Conservation (phyloP, 2,329 filamentous ascomycete species). For the Diaporthe velutina region DNA sequence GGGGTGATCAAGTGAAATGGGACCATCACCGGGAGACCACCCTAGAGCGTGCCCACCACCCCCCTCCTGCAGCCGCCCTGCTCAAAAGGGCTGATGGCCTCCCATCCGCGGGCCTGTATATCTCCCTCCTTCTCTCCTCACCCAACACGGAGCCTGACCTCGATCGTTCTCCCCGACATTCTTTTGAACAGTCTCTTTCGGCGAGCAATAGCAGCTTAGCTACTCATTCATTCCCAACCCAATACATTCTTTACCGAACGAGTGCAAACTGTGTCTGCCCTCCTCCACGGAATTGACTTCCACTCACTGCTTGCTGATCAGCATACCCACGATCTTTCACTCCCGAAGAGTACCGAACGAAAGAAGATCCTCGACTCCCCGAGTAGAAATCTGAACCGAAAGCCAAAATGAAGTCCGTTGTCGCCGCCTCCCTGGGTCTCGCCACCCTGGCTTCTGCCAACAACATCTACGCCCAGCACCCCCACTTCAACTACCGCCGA, state of each 20-base stretch:
- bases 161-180: conserved; percentile 40
- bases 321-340: conserved; percentile 38
- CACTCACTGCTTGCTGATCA: conserved; percentile 44
- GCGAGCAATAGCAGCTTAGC: conserved; percentile 38
- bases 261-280: conserved; percentile 48
- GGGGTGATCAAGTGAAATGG: conserved; percentile 39
- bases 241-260: conserved; percentile 46
- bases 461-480: conserved; percentile 54
- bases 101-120: conserved; percentile 35
- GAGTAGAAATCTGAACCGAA: conserved; percentile 40
- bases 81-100: conserved; percentile 39
- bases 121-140: conserved; percentile 37
- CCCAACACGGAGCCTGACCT: conserved; percentile 38
- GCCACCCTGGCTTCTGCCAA: conserved; percentile 57
- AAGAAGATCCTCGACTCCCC: conserved; percentile 36
- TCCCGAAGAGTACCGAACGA: conserved; percentile 40
- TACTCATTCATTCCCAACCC: conserved; percentile 43
- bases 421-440: conserved; percentile 56
- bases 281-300: conserved; percentile 49
- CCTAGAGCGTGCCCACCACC: conserved; percentile 23
- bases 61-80: conserved; percentile 36
- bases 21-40: conserved; percentile 30
- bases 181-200: conserved; percentile 40
- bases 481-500: conserved; percentile 47
- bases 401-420: conserved; percentile 62